Conservation (phyloP, 2,329 filamentous ascomycete species). For the Aureobasidium subglaciale region DNA sequence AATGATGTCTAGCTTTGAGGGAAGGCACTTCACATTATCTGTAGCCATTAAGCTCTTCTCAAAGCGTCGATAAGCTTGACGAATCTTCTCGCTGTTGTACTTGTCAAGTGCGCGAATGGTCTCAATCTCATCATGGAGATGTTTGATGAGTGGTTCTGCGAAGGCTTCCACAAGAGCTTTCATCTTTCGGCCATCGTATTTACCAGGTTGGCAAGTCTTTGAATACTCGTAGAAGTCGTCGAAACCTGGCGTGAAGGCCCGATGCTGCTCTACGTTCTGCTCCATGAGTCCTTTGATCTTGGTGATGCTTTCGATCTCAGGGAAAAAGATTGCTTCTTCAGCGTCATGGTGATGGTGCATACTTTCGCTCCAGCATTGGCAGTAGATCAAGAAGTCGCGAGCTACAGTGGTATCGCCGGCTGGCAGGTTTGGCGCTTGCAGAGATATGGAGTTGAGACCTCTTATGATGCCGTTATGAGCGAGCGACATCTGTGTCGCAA, state of each 20-base stretch:
- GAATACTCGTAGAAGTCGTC: conserved; percentile 24
- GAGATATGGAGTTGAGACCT: conserved; percentile 30
- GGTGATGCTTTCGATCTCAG: conserved; percentile 25
- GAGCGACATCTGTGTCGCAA: conserved; percentile 24
- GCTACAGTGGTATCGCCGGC: background rate
- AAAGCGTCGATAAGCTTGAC: conserved; percentile 23
- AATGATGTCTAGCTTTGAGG: background rate
- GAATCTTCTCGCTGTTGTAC: conserved; percentile 21
- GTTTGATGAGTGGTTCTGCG: conserved; percentile 21
- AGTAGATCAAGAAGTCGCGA: conserved; percentile 18
- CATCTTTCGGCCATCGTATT: conserved; percentile 22
- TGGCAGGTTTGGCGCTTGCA: conserved; percentile 21
- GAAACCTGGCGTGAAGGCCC: conserved; percentile 22
- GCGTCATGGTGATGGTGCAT: conserved; percentile 29
- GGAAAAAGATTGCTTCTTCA: conserved; percentile 25
- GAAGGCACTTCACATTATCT: conserved; percentile 23
- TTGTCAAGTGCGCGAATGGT: conserved; percentile 19
- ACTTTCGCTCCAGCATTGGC: conserved; percentile 27
- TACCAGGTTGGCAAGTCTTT: conserved; percentile 19
- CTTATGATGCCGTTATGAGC: conserved; percentile 20
- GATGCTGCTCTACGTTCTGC: conserved; percentile 29
- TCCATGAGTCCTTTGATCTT: conserved; percentile 27
- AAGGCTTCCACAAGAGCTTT: conserved; percentile 22
- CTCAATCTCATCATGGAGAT: conserved; percentile 25
- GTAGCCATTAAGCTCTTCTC: conserved; percentile 28